Percentiles rank a stretch among this genome's conserved stretches.
phyloP scores from a whole-genome alignment of 805 yeast genomes.

The Lachancea quebecensis region DNA sequence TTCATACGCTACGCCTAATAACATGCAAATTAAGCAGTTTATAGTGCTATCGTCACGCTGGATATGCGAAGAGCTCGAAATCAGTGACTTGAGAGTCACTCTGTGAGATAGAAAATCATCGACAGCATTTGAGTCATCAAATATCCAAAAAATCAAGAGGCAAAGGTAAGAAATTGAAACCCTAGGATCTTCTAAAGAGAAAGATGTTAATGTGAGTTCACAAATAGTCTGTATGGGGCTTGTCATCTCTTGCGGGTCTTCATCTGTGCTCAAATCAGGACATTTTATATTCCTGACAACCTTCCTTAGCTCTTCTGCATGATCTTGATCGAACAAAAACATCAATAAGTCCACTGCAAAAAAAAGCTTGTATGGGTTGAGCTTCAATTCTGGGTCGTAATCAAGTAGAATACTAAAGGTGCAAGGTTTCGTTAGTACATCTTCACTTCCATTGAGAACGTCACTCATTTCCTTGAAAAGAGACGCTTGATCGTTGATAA shows the following conservation, averaged over 20 bases:
- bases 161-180: constrained; percentile 71
- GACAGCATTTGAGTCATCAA: constrained; percentile 68
- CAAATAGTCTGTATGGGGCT: constrained; percentile 68
- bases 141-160: constrained; percentile 69
- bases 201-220: constrained; percentile 60
- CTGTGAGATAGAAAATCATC: constrained; percentile 66
- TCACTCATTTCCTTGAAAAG: constrained; percentile 28
- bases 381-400: constrained; percentile 60
- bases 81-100: constrained; percentile 56
- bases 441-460: constrained; percentile 17
- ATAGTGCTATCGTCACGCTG: constrained; percentile 46
- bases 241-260: constrained; percentile 59
- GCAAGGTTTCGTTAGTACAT: constrained; percentile 33
- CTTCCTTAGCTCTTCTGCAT: constrained; percentile 44
- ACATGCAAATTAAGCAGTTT: constrained; percentile 64
- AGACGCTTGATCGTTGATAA: constrained; percentile 59
- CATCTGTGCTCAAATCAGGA: constrained; percentile 45
- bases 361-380: constrained; percentile 87
- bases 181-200: constrained; percentile 62
- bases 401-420: constrained; percentile 66
- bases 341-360: constrained; percentile 66
- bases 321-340: constrained; percentile 41
- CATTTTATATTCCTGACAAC: constrained; percentile 42
- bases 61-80: constrained; percentile 55
- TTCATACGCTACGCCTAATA: constrained; percentile 76